phyloP scores from a whole-genome alignment of 2,329 filamentous ascomycete genomes.

The Trichophyton mentagrophytes region DNA sequence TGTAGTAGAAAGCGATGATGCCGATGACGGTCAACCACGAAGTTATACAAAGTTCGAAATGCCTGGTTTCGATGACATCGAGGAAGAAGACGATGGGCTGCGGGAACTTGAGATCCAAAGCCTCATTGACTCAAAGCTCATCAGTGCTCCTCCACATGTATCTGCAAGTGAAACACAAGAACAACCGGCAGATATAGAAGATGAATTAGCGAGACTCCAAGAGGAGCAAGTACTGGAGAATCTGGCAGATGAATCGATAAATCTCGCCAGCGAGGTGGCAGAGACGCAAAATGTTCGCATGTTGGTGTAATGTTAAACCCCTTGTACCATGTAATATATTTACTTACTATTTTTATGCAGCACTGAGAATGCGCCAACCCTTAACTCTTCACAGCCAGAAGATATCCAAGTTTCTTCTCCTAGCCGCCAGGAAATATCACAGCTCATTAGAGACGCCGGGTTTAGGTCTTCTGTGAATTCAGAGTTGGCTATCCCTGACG shows the following conservation, averaged over 20 bases:
- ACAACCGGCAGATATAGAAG: background rate
- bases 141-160: slow-evolving; percentile 31
- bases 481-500: slow-evolving; percentile 16
- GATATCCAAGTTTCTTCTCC: slow-evolving; percentile 21
- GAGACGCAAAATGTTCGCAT: slow-evolving; percentile 24
- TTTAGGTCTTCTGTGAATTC: slow-evolving; percentile 37
- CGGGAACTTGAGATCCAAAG: slow-evolving; percentile 49
- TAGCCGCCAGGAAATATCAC: slow-evolving; percentile 30
- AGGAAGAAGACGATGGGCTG: slow-evolving; percentile 46
- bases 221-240: slow-evolving; percentile 3
- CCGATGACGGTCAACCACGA: slow-evolving; percentile 56
- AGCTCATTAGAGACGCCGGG: slow-evolving; percentile 38
- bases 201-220: slow-evolving; percentile 6
- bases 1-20: slow-evolving; percentile 43
- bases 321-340: background rate
- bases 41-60: slow-evolving; percentile 69
- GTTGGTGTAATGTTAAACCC: slow-evolving; percentile 22
- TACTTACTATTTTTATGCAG: background rate
- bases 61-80: slow-evolving; percentile 49
- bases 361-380: background rate
- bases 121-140: slow-evolving; percentile 54
- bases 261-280: slow-evolving; percentile 18
- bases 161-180: background rate
- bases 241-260: slow-evolving; percentile 15
- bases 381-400: slow-evolving; percentile 10